phyloP scores from a whole-genome alignment of 1,139 yeast genomes.

The Suhomyces panamericanus region DNA sequence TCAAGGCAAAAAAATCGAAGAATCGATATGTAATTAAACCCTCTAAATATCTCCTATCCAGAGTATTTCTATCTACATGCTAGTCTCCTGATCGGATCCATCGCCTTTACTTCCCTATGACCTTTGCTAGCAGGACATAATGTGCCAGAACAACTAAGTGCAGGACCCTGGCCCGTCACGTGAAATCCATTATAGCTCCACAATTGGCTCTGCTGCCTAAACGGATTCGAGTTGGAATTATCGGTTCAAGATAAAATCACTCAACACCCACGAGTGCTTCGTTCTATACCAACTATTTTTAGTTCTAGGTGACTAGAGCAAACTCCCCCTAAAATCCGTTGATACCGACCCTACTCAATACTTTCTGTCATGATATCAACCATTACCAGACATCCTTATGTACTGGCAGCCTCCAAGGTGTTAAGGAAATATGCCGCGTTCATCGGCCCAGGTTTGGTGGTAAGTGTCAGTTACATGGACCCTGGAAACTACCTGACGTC shows the following conservation, averaged over 20 bases:
- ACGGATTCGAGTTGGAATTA: neutral
- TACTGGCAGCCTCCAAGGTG: slow-evolving; percentile 7
- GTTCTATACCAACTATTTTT: too few species aligned
- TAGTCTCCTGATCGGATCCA: too few species aligned
- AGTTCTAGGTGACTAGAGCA: too few species aligned
- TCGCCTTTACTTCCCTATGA: too few species aligned
- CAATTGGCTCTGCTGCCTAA: neutral
- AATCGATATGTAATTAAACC: too few species aligned
- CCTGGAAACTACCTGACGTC: slow-evolving; percentile 84
- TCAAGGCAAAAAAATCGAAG: too few species aligned
- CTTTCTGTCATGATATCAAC: slow-evolving; percentile 3
- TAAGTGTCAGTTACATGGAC: slow-evolving; percentile 77
- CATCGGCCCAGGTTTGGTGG: slow-evolving; percentile 79
- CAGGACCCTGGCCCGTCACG: neutral
- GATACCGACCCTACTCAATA: too few species aligned
- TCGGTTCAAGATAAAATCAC: neutral
- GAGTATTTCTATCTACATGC: too few species aligned
- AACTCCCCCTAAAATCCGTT: too few species aligned
- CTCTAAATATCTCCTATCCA: too few species aligned
- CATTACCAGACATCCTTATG: slow-evolving; percentile 1
- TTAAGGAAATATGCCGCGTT: slow-evolving; percentile 54
- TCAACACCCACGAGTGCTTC: neutral
- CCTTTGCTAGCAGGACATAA: too few species aligned
- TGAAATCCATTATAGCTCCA: neutral
- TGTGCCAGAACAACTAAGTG: too few species aligned